Evolutionary conservation across 176 grass and related monocot species (phyloP), one percentile per base, ranked within the genome.

Genomic region (Raddia guianensis): DNA sequence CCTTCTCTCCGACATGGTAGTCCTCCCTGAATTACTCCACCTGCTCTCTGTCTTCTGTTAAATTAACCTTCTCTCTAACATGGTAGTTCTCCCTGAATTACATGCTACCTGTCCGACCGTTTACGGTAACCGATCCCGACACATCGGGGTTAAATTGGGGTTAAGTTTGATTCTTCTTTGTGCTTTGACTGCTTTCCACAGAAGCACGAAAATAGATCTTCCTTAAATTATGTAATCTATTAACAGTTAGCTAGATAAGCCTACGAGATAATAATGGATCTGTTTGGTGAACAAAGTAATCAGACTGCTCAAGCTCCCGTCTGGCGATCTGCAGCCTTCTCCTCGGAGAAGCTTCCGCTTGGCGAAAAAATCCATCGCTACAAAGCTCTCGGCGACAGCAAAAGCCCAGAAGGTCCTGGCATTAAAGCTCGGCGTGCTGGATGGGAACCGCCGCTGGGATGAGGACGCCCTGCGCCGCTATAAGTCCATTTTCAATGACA

Each of bases 181-280:
- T 13, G 33, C 7, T 33, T 46, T 14, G 27, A 27, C 27, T 3
- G 5, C 14, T 14, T 37, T 51, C 44, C 54, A 21, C 11, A 5
- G 9, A 71, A 53, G 20, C 60, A 61, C 53, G 49, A 34, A 71
- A 61, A 19, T 61, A 40, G 73, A 70, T 79, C 10, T 56, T 16
- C 18, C 35, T 8, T 21, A 55, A 13, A 32, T 61, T 2, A 5
- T 40, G 37, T 40, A 49, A 48, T 70, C n/a, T 10, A 12, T 32
- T 72, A 8, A 80, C 15, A 11, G 18, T 80, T 72, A 32, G 57
- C 33, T 49, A 57, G 14, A 60, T 59, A 48, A 59, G 1, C 15
- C 34, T 3, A 55, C n/a, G 3, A 62, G 12, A 10, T 50, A 8
- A 10, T 50, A 8, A 71, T 71, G 9, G 14, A 71, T 69, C 42